Base-by-base conservation (phyloP, 352 stramenopile species). In the Phytophthora cajani region DNA sequence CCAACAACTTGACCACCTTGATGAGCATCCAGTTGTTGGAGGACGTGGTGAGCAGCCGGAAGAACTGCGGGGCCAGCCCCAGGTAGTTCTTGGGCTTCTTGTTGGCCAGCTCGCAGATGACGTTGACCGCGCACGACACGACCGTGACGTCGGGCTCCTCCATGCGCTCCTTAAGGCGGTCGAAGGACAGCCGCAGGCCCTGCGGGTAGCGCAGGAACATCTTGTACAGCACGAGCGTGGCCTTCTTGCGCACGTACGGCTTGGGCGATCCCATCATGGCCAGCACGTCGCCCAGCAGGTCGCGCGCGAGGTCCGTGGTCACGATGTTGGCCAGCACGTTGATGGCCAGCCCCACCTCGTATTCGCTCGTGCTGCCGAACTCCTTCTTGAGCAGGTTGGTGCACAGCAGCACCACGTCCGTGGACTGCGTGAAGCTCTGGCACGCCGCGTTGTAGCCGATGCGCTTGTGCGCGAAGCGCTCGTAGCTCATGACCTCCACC, bases 11-110 rank as follows among this genome's bases (percentile, higher is more conserved):
- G 55, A 99, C 97, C 8, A 99, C 97, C 81, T 99, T 99, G 85
- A 99, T 99, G 58, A 99, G 91, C 97, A 99, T 99, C 98, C 98
- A 99, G 82, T 99, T 99, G 82, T 99, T 99, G 64, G 90, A 98
- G 9, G 90, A 98, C 49, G 93, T 98, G 30, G 96, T 99, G 42
- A 99, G 85, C 32, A 99, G 79, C 36, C 97, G 89, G 90, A 99
- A 99, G 79, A 99, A 99, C 54, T 98, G 89, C 12, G 98, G 98
- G 12, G 98, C 98, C 53, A 99, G 82, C 1, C 93, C 91, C 38
- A 99, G 69, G 84, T 99, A 99, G 78, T 99, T 99, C 71, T 97
- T 98, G 14, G 98, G 97, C 72, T 99, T 99, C 74, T 99, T 99
- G 82, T 99, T 97, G 14, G 95, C 94, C 51, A 99, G 81, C 79